Conservation (phyloP, 257 asterid species). For the Solanum pennellii region DNA sequence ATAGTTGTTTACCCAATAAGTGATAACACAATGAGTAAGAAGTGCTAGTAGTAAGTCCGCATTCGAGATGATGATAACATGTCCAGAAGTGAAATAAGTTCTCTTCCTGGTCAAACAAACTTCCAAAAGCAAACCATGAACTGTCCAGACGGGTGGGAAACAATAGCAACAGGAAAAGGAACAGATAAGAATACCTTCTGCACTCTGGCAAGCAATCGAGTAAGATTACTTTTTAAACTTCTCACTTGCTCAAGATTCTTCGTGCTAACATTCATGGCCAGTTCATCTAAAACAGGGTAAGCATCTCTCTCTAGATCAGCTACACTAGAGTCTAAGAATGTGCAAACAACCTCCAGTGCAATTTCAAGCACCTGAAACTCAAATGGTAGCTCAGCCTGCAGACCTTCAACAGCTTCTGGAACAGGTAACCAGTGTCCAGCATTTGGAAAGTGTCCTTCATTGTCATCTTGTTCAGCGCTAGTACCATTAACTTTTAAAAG, state of each 20-base stretch:
- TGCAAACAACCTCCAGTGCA: conserved; percentile 89
- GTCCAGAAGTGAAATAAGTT: background rate
- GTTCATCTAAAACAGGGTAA: conserved; percentile 90
- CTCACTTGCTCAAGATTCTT: conserved; percentile 91
- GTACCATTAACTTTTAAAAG: conserved; percentile 15
- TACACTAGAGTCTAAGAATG: conserved; percentile 65
- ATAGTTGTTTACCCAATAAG: background rate
- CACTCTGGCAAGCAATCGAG: conserved; percentile 87
- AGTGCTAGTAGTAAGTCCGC: background rate
- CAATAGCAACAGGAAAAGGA: background rate
- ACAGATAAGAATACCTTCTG: conserved; percentile 57
- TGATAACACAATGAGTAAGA: background rate
- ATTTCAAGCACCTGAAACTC: conserved; percentile 98
- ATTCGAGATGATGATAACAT: background rate
- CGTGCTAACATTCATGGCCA: conserved; percentile 88
- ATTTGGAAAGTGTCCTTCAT: conserved; percentile 38
- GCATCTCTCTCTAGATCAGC: conserved; percentile 91
- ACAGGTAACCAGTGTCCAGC: conserved; percentile 48
- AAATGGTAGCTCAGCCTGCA: conserved; percentile 90
- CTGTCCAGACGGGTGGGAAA: background rate
- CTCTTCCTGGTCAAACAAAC: background rate
- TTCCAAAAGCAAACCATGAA: background rate
- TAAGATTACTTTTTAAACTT: conserved; percentile 87
- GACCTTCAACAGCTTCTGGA: conserved; percentile 63
- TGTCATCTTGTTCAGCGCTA: conserved; percentile 34